phyloP scores from a whole-genome alignment of 2,329 filamentous ascomycete genomes.

The Cytospora leucostoma region DNA sequence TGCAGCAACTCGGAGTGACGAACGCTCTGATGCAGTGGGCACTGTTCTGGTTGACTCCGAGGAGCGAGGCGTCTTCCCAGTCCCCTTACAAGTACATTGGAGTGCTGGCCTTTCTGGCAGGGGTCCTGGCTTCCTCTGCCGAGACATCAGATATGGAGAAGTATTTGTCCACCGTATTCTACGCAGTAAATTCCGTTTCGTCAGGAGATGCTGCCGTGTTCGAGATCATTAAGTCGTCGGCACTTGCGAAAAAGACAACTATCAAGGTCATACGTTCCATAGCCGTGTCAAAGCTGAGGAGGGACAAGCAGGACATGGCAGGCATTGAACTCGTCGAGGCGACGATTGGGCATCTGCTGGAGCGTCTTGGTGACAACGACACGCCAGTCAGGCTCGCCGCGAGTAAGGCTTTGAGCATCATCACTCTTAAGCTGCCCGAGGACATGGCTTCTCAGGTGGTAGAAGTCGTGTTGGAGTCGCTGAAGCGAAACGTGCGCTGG shows the following conservation, averaged over 20 bases:
- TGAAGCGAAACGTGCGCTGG: constrained; percentile 59
- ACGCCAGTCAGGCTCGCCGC: constrained; percentile 88
- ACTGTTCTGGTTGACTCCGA: constrained; percentile 58
- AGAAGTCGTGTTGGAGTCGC: constrained; percentile 77
- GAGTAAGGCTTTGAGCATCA: constrained; percentile 87
- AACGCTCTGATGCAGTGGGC: constrained; percentile 71
- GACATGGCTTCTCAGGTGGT: constrained; percentile 87
- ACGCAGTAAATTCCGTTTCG: constrained; percentile 53
- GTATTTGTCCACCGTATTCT: constrained; percentile 67
- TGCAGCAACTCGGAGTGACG: constrained; percentile 76
- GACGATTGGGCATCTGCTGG: constrained; percentile 78
- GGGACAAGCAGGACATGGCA: constrained; percentile 43
- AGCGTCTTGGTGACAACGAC: constrained; percentile 79
- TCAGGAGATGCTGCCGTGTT: constrained; percentile 50
- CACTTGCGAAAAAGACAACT: constrained; percentile 76
- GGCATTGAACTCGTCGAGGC: constrained; percentile 69
- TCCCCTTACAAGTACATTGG: constrained; percentile 78
- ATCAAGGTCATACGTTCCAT: constrained; percentile 84
- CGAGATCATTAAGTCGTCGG: constrained; percentile 65
- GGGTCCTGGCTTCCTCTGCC: constrained; percentile 67
- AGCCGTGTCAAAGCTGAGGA: constrained; percentile 64
- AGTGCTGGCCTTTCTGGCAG: constrained; percentile 75
- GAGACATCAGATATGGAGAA: constrained; percentile 74
- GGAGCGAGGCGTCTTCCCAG: constrained; percentile 32
- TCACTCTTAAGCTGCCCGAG: constrained; percentile 75